Evolutionary conservation across 768 basidiomycete genomes (phyloP).

Genomic region (Rubroboletus satanas): DNA sequence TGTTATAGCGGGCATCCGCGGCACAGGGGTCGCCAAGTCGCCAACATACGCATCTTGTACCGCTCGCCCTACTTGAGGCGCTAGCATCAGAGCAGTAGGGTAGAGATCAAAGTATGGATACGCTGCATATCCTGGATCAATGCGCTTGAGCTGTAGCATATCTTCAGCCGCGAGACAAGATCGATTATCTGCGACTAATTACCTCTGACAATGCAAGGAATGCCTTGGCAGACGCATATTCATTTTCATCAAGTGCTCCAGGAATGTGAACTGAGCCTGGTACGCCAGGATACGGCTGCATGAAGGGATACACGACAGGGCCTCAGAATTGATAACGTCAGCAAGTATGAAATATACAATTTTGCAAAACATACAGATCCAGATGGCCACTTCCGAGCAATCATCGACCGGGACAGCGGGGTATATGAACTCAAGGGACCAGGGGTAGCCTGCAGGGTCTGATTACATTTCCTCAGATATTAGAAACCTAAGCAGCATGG

Average conservation of each 20-base stretch:
- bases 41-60: background rate
- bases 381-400: slow-evolving; percentile 1
- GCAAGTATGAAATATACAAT: background rate
- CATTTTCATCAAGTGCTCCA: slow-evolving; percentile 4
- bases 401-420: slow-evolving; percentile 10
- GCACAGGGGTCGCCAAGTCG: background rate
- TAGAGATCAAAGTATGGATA: slow-evolving; percentile 29
- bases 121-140: slow-evolving; percentile 2
- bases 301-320: slow-evolving; percentile 15
- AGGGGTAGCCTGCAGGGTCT: slow-evolving; percentile 27
- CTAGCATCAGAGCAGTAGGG: background rate
- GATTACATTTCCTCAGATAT: background rate
- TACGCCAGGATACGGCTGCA: slow-evolving; percentile 8
- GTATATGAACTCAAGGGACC: slow-evolving; percentile 26
- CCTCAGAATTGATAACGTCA: slow-evolving; percentile 7
- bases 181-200: background rate
- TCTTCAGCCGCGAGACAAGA: slow-evolving; percentile 2
- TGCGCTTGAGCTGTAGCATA: background rate
- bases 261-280: background rate
- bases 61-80: background rate
- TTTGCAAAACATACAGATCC: slow-evolving; percentile 21
- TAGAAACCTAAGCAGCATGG: background rate
- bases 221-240: background rate
- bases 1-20: background rate
- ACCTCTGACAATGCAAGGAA: slow-evolving; percentile 14